Conservation (phyloP, 2,329 filamentous ascomycete genomes). For the Tolypocladium capitatum region DNA sequence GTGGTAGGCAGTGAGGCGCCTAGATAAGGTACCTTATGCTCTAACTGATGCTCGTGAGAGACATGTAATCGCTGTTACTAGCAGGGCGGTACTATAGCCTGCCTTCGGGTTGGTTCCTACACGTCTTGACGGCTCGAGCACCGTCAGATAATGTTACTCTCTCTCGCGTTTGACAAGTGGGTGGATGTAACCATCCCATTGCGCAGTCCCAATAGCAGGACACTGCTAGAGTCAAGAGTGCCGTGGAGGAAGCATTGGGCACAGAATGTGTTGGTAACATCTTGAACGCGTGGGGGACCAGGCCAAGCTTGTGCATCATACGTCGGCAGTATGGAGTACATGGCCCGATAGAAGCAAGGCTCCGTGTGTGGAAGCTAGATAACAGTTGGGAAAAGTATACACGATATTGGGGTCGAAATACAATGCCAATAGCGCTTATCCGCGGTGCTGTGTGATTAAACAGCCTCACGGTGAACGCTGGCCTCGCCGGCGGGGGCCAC, state of each 20-base stretch:
- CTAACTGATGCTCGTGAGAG: neutral
- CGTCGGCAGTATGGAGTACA: neutral
- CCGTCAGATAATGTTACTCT: neutral
- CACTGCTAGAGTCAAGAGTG: neutral
- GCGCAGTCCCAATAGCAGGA: neutral
- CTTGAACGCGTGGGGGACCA: neutral
- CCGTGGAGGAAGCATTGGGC: neutral
- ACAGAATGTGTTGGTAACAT: neutral
- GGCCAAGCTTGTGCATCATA: too few species aligned
- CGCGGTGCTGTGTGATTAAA: too few species aligned
- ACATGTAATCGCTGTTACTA: neutral
- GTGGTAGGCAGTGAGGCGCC: neutral
- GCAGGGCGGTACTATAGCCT: neutral
- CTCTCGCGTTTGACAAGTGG: neutral
- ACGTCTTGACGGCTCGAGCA: neutral
- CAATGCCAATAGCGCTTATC: neutral
- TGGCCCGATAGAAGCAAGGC: neutral
- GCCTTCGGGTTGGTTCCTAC: too few species aligned
- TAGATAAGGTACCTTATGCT: too few species aligned
- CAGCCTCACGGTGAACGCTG: neutral
- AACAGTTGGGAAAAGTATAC: neutral
- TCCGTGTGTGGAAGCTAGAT: neutral
- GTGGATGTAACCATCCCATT: neutral
- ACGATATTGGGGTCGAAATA: neutral
- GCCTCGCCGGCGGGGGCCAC: neutral